Conservation (phyloP, 768 basidiomycete species). For the Coprinopsis cinerea region DNA sequence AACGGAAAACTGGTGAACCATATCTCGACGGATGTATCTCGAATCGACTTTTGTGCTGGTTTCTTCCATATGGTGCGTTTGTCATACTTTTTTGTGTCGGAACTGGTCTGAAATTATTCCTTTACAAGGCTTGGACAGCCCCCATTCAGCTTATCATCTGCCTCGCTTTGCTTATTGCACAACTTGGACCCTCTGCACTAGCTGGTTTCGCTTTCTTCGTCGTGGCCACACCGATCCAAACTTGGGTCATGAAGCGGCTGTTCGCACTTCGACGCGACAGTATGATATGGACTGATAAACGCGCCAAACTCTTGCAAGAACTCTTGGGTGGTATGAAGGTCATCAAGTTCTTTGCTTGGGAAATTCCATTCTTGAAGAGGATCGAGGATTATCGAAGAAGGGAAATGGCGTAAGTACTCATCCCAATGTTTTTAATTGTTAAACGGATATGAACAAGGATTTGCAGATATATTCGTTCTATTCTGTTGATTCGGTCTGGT, state of each 20-base stretch:
- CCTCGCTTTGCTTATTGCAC: conserved; percentile 64
- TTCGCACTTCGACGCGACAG: conserved; percentile 64
- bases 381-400: conserved; percentile 62
- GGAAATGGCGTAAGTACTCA: conserved; percentile 57
- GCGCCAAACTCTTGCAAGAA: conserved; percentile 86
- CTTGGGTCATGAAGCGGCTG: conserved; percentile 63
- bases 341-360: conserved; percentile 92
- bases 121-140: conserved; percentile 53
- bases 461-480: conserved; percentile 54
- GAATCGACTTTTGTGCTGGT: conserved; percentile 82
- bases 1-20: conserved; percentile 92
- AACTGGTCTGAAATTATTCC: conserved; percentile 2
- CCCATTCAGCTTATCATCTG: conserved; percentile 77
- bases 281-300: conserved; percentile 88
- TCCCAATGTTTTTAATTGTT: not conserved
- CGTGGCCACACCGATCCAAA: conserved; percentile 68
- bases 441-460: not conserved
- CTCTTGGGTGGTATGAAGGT: conserved; percentile 85
- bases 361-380: conserved; percentile 70
- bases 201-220: conserved; percentile 58
- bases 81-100: not conserved
- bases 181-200: conserved; percentile 60
- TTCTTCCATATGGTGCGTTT: conserved; percentile 65
- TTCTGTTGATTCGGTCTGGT: conserved; percentile 61
- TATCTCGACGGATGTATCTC: conserved; percentile 87